These are phyloP conservation scores for Pilaira anomala DNA, from an alignment of 192 early-diverging fungal genomes.

Conservation along the genomic window DNA sequence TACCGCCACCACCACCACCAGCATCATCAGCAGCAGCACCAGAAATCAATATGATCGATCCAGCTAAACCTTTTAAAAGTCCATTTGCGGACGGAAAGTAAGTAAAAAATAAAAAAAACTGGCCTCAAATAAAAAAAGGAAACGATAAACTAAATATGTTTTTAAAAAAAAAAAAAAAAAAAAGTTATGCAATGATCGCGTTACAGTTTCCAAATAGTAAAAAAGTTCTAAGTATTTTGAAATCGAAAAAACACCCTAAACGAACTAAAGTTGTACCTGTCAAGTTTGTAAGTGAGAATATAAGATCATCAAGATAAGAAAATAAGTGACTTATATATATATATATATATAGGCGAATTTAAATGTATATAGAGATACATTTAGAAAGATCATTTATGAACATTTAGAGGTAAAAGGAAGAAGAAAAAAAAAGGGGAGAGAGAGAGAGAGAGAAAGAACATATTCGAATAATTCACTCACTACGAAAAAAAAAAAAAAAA, in stretches of 20 bases:
- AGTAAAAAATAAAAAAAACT: no score
- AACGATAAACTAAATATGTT: neutral
- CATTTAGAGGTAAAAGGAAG: conserved; percentile 35
- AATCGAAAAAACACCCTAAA: conserved; percentile 32
- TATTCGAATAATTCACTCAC: no score
- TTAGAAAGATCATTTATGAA: conserved; percentile 41
- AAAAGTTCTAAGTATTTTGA: conserved; percentile 1
- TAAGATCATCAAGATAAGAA: neutral
- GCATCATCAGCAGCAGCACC: neutral
- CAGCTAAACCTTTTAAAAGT: conserved; percentile 3
- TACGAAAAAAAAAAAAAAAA: neutral
- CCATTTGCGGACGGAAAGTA: conserved; percentile 4
- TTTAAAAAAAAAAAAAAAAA: neutral
- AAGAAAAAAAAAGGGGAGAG: neutral
- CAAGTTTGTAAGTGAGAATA: conserved; percentile 27
- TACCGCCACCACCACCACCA: neutral
- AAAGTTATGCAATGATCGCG: conserved; percentile 1
- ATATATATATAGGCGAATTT: conserved; percentile 18
- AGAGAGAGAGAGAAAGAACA: no score
- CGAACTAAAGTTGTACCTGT: conserved; percentile 34
- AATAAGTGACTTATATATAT: neutral
- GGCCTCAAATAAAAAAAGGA: no score
- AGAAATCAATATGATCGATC: neutral
- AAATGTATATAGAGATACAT: conserved; percentile 38
- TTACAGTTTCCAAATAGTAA: conserved; percentile 22